phyloP scores from a whole-genome alignment of 768 basidiomycete species.

The Pisolithus marmoratus region DNA sequence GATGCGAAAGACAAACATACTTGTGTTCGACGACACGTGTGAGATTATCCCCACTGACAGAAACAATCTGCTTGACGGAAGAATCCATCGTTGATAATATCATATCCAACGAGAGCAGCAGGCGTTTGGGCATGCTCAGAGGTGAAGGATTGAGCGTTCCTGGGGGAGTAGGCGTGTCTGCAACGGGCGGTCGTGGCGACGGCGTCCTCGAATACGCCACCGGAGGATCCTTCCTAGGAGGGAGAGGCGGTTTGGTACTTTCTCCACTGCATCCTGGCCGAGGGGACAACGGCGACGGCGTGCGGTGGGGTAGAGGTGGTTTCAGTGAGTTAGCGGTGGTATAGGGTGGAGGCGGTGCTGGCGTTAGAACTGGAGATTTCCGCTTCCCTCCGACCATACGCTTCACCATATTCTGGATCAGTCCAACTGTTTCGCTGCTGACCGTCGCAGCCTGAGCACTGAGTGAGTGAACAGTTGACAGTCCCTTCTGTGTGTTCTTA shows the following conservation, averaged over 20 bases:
- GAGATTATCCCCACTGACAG: slow-evolving; percentile 40
- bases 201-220: not conserved
- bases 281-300: not conserved
- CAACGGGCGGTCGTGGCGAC: not conserved
- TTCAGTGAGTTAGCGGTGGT: not conserved
- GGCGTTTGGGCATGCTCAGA: slow-evolving; percentile 39
- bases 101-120: slow-evolving; percentile 55
- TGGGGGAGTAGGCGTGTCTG: not conserved
- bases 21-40: slow-evolving; percentile 55
- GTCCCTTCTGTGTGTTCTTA: slow-evolving; percentile 51
- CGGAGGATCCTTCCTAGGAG: not conserved
- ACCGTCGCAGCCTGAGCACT: slow-evolving; percentile 64
- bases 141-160: not conserved
- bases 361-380: slow-evolving; percentile 5
- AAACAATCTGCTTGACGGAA: slow-evolving; percentile 47
- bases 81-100: slow-evolving; percentile 61
- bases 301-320: not conserved
- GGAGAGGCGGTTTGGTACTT: not conserved
- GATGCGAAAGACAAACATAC: slow-evolving; percentile 22
- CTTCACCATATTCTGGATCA: slow-evolving; percentile 58
- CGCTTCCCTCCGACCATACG: slow-evolving; percentile 45
- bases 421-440: slow-evolving; percentile 53
- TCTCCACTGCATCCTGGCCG: not conserved
- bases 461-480: slow-evolving; percentile 57
- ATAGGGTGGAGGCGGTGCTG: not conserved